phyloP scores from a whole-genome alignment of 306 rosid species.

The Neltuma alba region DNA sequence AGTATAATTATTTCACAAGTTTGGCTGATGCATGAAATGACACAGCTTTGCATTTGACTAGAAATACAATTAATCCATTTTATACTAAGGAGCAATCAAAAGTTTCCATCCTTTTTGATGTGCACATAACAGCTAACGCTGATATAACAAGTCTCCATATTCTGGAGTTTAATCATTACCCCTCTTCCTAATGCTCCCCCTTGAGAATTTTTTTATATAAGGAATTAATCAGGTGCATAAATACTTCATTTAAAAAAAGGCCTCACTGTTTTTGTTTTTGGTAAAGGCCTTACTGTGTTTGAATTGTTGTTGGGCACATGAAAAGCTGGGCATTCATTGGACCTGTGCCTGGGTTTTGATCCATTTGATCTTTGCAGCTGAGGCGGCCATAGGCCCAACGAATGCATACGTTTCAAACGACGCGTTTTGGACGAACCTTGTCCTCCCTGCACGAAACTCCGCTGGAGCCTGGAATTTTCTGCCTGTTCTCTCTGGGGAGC shows the following conservation, averaged over 20 bases:
- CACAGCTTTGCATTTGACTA: constrained; percentile 14
- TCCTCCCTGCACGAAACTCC: not conserved
- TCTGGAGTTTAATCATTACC: constrained; percentile 22
- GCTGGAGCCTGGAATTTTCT: not conserved
- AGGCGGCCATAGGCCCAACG: not conserved
- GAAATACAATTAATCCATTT: not conserved
- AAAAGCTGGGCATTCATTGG: not conserved
- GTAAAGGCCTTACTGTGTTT: not conserved
- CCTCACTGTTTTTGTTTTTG: not conserved
- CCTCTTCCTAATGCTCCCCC: not conserved
- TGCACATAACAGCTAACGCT: constrained; percentile 31
- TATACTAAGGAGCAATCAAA: not conserved
- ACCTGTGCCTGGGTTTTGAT: not conserved
- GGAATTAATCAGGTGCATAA: not conserved
- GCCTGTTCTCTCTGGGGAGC: not conserved
- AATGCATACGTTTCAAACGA: not conserved
- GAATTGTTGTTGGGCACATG: not conserved
- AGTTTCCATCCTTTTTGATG: constrained; percentile 20
- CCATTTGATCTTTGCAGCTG: not conserved
- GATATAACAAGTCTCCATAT: constrained; percentile 24
- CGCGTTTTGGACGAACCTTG: not conserved
- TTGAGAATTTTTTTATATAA: not conserved
- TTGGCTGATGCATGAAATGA: not conserved
- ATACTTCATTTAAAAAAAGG: not conserved
- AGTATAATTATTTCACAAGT: not conserved